These are phyloP conservation scores for Colletotrichum sidae DNA, from an alignment of 2,329 filamentous ascomycete species.

Conservation along the genomic window DNA sequence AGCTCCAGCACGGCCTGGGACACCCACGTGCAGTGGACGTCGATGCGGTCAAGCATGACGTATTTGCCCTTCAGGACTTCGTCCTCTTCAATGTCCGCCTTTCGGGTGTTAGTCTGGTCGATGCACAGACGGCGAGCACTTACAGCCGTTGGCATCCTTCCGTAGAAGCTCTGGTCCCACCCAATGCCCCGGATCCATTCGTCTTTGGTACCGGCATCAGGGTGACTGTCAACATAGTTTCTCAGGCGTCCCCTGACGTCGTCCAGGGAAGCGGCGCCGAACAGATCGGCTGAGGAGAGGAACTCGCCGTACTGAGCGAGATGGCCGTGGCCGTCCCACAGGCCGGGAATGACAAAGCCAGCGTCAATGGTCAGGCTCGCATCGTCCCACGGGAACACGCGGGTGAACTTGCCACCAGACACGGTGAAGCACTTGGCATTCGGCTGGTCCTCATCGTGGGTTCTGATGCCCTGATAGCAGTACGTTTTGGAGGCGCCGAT, in stretches of 20 bases:
- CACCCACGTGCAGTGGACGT: constrained; percentile 78
- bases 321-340: constrained; percentile 80
- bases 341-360: constrained; percentile 72
- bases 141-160: constrained; percentile 74
- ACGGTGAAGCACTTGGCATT: constrained; percentile 68
- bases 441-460: constrained; percentile 49
- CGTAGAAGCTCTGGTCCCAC: constrained; percentile 77
- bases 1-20: constrained; percentile 72
- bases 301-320: constrained; percentile 75
- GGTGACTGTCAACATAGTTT: constrained; percentile 61
- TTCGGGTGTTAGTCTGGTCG: not conserved
- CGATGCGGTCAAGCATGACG: constrained; percentile 77
- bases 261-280: constrained; percentile 65
- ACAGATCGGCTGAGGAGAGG: constrained; percentile 73
- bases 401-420: constrained; percentile 60
- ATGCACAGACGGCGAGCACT: constrained; percentile 42
- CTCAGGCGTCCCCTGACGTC: constrained; percentile 66
- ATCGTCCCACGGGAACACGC: constrained; percentile 55
- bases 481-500: constrained; percentile 42
- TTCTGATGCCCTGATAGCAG: constrained; percentile 55
- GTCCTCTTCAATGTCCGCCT: constrained; percentile 63
- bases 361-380: constrained; percentile 43
- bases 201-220: constrained; percentile 61
- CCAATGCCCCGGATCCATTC: constrained; percentile 76
- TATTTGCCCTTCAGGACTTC: constrained; percentile 65